These are phyloP conservation scores for Rhodotorula sp. DNA, from an alignment of 1,284 basidiomycete genomes.

Conservation along the genomic window DNA sequence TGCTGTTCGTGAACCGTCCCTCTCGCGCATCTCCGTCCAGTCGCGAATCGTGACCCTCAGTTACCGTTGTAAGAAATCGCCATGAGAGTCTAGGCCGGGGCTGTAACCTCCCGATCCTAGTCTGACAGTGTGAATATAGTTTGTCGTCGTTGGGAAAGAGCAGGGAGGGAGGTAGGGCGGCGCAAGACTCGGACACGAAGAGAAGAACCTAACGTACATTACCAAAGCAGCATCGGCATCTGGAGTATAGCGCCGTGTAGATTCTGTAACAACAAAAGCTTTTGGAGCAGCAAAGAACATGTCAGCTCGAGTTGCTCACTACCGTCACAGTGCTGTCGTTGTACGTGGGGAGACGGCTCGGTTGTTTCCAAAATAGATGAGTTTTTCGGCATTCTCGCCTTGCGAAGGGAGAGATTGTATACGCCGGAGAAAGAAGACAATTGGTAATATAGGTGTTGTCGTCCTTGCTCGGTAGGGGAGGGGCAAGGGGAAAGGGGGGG, in stretches of 20 bases:
- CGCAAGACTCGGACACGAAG: no score
- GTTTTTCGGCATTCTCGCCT: conserved; percentile 12
- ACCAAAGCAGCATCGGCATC: no score
- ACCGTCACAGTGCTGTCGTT: neutral
- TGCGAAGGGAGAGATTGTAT: neutral
- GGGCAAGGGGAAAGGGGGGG: neutral
- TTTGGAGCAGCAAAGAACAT: neutral
- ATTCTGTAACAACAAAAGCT: no score
- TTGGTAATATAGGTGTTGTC: conserved; percentile 1
- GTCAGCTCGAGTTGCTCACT: neutral
- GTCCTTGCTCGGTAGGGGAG: neutral
- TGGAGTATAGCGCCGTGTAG: no score
- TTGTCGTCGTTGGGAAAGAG: neutral
- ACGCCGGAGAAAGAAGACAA: conserved; percentile 26
- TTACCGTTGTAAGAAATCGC: neutral
- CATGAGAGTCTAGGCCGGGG: neutral
- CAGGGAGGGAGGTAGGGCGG: no score
- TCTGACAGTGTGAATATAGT: neutral
- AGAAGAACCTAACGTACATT: no score
- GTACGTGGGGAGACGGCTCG: neutral
- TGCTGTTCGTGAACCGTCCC: no score
- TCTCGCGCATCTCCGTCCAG: no score
- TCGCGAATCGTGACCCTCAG: neutral
- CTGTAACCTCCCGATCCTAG: neutral
- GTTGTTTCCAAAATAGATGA: neutral